Conservation (phyloP, 208 protist species). For the Crithidia mellificae region DNA sequence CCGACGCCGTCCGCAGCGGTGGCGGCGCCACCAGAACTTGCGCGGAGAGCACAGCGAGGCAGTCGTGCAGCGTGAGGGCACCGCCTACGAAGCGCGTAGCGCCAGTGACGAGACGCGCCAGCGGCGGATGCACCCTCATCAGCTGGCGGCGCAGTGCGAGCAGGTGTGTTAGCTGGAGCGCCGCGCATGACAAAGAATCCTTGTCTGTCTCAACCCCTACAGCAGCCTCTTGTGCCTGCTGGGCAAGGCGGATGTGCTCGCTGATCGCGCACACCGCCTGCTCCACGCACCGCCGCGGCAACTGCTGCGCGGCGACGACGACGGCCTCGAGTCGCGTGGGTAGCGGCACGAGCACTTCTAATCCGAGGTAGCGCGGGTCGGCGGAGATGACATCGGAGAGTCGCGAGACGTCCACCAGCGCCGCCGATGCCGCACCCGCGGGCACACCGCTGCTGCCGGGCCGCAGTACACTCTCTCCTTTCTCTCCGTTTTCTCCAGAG, state of each 20-base stretch:
- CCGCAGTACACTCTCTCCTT: too few species aligned
- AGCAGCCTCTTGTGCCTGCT: too few species aligned
- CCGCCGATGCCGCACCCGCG: neutral
- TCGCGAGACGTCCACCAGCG: constrained; percentile 11
- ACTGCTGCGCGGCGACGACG: constrained; percentile 18
- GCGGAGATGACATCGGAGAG: constrained; percentile 16
- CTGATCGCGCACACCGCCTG: neutral
- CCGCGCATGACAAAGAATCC: too few species aligned
- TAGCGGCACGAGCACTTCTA: constrained; percentile 28
- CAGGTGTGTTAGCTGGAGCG: constrained; percentile 1
- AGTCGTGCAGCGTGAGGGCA: constrained; percentile 22
- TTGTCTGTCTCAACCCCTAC: too few species aligned
- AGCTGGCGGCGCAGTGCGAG: constrained; percentile 21
- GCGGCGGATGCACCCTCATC: constrained; percentile 3
- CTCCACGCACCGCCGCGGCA: constrained; percentile 21
- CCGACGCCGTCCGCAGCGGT: neutral
- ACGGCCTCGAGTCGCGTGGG: constrained; percentile 21
- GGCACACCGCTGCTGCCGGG: too few species aligned
- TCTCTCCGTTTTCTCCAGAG: too few species aligned
- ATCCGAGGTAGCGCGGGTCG: constrained; percentile 25
- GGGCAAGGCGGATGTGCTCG: neutral
- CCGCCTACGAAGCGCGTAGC: constrained; percentile 16
- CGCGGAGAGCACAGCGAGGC: constrained; percentile 15
- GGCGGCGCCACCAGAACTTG: constrained; percentile 26
- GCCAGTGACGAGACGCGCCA: constrained; percentile 28